These are phyloP conservation scores for Hyaloscypha finlandica DNA, from an alignment of 495 filamentous ascomycete species.

Conservation along the genomic window DNA sequence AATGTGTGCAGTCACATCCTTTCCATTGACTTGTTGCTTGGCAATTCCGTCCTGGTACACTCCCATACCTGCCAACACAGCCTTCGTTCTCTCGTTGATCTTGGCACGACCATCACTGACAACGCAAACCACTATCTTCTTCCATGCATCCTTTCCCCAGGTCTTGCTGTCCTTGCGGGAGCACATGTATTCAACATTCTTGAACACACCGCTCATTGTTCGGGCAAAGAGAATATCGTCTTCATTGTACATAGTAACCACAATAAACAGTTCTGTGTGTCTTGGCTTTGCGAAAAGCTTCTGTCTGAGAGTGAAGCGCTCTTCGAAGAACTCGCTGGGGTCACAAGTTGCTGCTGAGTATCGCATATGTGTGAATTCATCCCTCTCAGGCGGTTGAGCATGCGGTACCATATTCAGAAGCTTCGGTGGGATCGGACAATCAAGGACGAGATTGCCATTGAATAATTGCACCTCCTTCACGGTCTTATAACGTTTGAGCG, in stretches of 20 bases:
- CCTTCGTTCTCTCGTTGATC: slow-evolving; percentile 90
- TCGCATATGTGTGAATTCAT: slow-evolving; percentile 99
- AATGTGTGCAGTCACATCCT: slow-evolving; percentile 97
- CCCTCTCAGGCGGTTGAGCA: slow-evolving; percentile 75
- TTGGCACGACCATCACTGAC: slow-evolving; percentile 98
- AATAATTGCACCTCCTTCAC: slow-evolving; percentile 97
- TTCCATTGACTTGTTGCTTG: slow-evolving; percentile 95
- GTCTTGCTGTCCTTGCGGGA: slow-evolving; percentile 87
- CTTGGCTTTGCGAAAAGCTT: slow-evolving; percentile 90
- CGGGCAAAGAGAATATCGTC: slow-evolving; percentile 95
- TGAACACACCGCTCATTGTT: slow-evolving; percentile 96
- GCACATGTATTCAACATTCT: slow-evolving; percentile 98
- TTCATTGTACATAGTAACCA: slow-evolving; percentile 99
- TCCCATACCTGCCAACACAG: slow-evolving; percentile 89
- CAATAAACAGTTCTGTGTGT: slow-evolving; percentile 96
- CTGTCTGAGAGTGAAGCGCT: slow-evolving; percentile 93
- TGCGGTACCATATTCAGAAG: slow-evolving; percentile 84
- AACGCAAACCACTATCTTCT: slow-evolving; percentile 98
- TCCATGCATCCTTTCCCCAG: slow-evolving; percentile 99
- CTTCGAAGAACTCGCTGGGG: slow-evolving; percentile 79
- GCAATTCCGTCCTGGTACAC: slow-evolving; percentile 98
- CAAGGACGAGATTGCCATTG: slow-evolving; percentile 94
- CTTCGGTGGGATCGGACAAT: slow-evolving; percentile 92
- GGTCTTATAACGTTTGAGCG: slow-evolving; percentile 91
- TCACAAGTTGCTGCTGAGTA: slow-evolving; percentile 98